Percentiles rank a stretch among this genome's conserved stretches.
Evolutionary conservation across 306 rosid species (phyloP).

Genomic region (Hylodesmum podocarpum): DNA sequence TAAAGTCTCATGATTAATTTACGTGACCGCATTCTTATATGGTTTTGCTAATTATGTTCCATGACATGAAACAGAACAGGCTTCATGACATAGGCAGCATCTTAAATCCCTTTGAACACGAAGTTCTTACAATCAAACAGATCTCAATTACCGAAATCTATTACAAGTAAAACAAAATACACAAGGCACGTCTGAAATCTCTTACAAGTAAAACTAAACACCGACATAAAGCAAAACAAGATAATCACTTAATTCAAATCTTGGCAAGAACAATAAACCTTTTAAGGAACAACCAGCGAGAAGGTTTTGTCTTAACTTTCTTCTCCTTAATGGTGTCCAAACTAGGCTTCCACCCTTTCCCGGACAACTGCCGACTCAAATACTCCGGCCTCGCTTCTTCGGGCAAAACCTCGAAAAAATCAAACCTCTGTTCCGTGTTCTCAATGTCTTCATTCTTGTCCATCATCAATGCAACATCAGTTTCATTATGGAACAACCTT

Average conservation of each 20-base stretch:
- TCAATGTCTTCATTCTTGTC: conserved; percentile 28
- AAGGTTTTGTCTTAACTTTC: conserved; percentile 48
- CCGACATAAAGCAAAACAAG: background rate
- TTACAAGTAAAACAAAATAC: background rate
- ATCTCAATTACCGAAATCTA: background rate
- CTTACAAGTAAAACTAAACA: background rate
- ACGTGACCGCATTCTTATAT: background rate
- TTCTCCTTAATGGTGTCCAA: conserved; percentile 83
- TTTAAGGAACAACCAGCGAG: conserved; percentile 50
- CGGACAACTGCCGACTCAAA: conserved; percentile 74
- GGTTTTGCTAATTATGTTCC: background rate
- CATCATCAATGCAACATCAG: conserved; percentile 21
- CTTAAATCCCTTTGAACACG: background rate
- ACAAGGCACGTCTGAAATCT: background rate
- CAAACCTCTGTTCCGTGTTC: conserved; percentile 16
- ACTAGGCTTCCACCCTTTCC: conserved; percentile 84
- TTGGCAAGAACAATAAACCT: background rate
- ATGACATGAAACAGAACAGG: background rate
- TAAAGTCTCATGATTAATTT: no score
- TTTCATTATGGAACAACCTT: conserved; percentile 30
- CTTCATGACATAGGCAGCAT: background rate
- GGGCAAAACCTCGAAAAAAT: conserved; percentile 40
- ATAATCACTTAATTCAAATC: background rate
- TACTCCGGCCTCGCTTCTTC: conserved; percentile 63
- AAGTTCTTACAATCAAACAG: background rate